A percentile compares a stretch with the other conserved stretches of the same genome.
These are phyloP conservation scores for Diaporthe aspalathi DNA, from an alignment of 2,329 filamentous ascomycete genomes.

Conservation along the genomic window DNA sequence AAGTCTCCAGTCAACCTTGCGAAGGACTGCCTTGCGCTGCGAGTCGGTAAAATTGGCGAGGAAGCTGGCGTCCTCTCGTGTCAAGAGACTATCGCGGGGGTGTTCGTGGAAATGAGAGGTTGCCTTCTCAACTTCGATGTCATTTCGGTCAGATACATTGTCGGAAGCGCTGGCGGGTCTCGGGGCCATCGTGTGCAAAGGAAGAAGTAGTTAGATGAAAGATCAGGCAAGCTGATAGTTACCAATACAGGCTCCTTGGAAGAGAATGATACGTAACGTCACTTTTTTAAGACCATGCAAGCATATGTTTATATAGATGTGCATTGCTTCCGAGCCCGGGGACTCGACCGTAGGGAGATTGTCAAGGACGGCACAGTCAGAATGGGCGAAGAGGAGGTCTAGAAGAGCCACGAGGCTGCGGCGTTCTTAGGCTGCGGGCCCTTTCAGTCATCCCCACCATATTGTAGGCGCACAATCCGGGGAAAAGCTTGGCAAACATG, in stretches of 20 bases:
- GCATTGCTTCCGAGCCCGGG: not conserved
- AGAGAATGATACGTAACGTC: no score
- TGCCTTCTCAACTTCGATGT: not conserved
- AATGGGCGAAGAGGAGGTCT: not conserved
- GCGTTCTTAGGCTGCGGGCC: not conserved
- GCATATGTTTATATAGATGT: not conserved
- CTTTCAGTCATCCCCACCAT: not conserved
- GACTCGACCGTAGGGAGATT: not conserved
- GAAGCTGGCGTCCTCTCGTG: not conserved
- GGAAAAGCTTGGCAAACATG: not conserved
- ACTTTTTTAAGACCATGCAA: not conserved
- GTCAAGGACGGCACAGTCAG: not conserved
- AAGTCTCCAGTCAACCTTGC: not conserved
- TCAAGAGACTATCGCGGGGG: not conserved
- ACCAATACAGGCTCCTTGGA: not conserved
- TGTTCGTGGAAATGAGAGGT: not conserved
- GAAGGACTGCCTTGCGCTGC: not conserved
- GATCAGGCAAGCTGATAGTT: not conserved
- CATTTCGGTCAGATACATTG: not conserved
- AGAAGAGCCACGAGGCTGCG: not conserved
- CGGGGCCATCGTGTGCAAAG: not conserved
- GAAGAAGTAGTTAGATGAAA: not conserved
- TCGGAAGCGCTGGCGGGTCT: not conserved
- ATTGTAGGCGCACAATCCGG: not conserved
- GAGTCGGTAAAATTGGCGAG: not conserved